Base-by-base conservation (phyloP, 371 early-diverging fungal species). In the Rhizopus sp. region DNA sequence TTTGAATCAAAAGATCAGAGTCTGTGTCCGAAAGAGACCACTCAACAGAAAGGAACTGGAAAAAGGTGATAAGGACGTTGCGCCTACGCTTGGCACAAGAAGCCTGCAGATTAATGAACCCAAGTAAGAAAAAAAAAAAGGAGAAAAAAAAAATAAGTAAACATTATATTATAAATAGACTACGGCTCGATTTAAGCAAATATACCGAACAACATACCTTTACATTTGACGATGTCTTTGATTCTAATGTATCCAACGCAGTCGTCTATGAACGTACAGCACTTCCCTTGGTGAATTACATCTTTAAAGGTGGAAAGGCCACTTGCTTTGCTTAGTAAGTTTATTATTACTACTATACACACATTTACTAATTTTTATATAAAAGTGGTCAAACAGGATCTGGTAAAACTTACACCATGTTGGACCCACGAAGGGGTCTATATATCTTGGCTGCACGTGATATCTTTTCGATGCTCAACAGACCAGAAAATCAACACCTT, bases 371-470 rank as follows among this genome's bases (percentile, higher is more conserved):
- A 10, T 37, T 35, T 12, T 6, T 37, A n/a, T 39, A 33, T 39
- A 55, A n/a, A 60, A 89, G 90, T 75, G 98, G 99, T 0, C 99
- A 98, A 73, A 98, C 99, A 9, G 96, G 85, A 51, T 73, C 76
- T 15, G 99, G 99, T 33, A 99, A 99, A 70, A 99, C 99, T 0
- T 92, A 86, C 76, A 99, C 99, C 1, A 99, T 99, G 99, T 79
- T 98, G 53, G 93, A 95, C 69, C 81, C 80, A 6, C 80, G 80
- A 12, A 81, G 81, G 49, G 93, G 95, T 5, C 82, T 97, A n/a
- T 98, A 96, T 63, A 93, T 94, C 3, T 70, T 90, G 59, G 96
- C 99, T 0, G 95, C 94, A 0, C 77, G 88, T 12, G 97, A 95
- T 66, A 92, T 97, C 37, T 95, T 98, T 68, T 61, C 77, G 3